Evolutionary conservation across 805 yeast genomes (phyloP).

Genomic region (Starmera amethionina): DNA sequence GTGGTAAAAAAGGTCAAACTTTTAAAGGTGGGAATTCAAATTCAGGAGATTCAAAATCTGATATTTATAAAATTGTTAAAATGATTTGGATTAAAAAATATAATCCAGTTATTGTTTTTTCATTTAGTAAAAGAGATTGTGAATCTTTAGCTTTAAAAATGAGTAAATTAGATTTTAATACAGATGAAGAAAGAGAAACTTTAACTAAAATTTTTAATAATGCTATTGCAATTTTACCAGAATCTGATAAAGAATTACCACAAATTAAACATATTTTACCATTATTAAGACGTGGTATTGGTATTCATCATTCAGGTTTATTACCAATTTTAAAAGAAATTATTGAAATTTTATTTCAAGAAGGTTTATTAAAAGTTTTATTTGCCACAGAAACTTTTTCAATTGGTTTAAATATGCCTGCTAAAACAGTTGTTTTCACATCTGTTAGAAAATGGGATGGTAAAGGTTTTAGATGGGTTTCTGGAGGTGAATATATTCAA

Average conservation of each 20-base stretch:
- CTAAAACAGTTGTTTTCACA: conserved; percentile 96
- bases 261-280: conserved; percentile 92
- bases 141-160: conserved; percentile 89
- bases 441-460: conserved; percentile 99
- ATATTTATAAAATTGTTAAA: conserved; percentile 91
- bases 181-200: conserved; percentile 88
- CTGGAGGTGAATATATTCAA: conserved; percentile 99
- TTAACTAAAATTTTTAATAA: conserved; percentile 82
- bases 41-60: conserved; percentile 48
- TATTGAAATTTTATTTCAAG: conserved; percentile 93
- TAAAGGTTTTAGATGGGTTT: conserved; percentile 94
- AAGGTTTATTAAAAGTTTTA: conserved; percentile 86
- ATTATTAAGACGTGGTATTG: conserved; percentile 86
- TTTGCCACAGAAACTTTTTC: conserved; percentile 98
- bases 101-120: conserved; percentile 96
- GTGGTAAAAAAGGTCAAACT: conserved; percentile 70
- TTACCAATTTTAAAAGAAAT: conserved; percentile 91
- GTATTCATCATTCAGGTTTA: conserved; percentile 96
- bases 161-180: conserved; percentile 92
- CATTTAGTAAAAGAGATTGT: conserved; percentile 96
- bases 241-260: conserved; percentile 84
- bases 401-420: conserved; percentile 98
- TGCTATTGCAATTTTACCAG: conserved; percentile 83
- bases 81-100: conserved; percentile 96
- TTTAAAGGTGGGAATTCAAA: conserved; percentile 73